These are phyloP conservation scores for Caloboletus inedulis DNA, from an alignment of 1,284 basidiomycete genomes.

Conservation along the genomic window DNA sequence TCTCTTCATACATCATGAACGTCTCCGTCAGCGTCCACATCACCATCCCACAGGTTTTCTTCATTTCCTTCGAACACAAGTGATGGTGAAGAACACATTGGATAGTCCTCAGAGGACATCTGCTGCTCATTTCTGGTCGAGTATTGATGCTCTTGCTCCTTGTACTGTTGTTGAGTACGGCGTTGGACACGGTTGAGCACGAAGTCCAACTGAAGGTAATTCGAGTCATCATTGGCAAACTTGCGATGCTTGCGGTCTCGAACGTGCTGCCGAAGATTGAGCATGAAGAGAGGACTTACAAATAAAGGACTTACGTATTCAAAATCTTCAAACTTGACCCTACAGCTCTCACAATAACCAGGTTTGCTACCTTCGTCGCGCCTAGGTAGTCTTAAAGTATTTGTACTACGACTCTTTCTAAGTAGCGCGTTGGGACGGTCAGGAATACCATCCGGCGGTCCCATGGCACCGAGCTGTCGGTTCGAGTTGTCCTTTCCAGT, in stretches of 20 bases:
- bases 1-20: conserved; percentile 20
- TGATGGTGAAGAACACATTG: conserved; percentile 28
- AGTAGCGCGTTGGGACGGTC: conserved; percentile 48
- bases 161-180: conserved; percentile 49
- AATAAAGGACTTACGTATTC: conserved; percentile 55
- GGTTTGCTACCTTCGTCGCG: conserved; percentile 87
- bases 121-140: conserved; percentile 10
- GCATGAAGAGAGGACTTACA: background rate
- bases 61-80: conserved; percentile 6
- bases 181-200: conserved; percentile 76
- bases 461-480: conserved; percentile 52
- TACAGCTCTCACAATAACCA: conserved; percentile 98
- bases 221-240: conserved; percentile 78
- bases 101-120: conserved; percentile 27
- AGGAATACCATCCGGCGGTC: conserved; percentile 60
- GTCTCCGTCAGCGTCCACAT: conserved; percentile 23
- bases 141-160: conserved; percentile 24
- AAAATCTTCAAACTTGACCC: conserved; percentile 89
- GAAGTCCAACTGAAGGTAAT: conserved; percentile 82
- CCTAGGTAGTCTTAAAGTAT: conserved; percentile 68
- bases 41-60: conserved; percentile 25
- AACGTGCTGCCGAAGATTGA: conserved; percentile 62
- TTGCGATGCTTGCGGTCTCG: conserved; percentile 75
- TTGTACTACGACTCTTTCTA: conserved; percentile 75
- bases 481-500: conserved; percentile 28